phyloP scores from a whole-genome alignment of 2,329 filamentous ascomycete genomes.

The Calonectria henricotiae region DNA sequence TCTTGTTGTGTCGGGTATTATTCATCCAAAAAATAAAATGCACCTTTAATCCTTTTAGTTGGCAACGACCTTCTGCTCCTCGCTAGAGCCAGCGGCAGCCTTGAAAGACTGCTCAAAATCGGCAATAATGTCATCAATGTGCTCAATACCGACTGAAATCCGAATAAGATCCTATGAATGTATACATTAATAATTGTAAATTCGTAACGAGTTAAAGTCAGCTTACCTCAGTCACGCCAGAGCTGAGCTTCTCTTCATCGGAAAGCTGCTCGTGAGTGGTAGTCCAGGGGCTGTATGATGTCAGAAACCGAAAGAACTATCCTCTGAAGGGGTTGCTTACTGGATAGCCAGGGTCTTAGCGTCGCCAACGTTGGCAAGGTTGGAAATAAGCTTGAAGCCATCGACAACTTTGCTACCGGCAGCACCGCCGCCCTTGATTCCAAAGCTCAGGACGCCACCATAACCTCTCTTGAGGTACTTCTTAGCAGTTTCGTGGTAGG shows the following conservation, averaged over 20 bases:
- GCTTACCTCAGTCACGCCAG: slow-evolving; percentile 84
- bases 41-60: slow-evolving; percentile 14
- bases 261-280: slow-evolving; percentile 95
- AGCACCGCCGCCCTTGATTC: slow-evolving; percentile 89
- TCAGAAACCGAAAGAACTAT: slow-evolving; percentile 1
- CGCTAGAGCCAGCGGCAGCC: slow-evolving; percentile 67
- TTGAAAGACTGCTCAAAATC: slow-evolving; percentile 95
- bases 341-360: slow-evolving; percentile 96
- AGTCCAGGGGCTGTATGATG: slow-evolving; percentile 78
- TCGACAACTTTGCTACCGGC: slow-evolving; percentile 93
- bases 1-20: slow-evolving; percentile 31
- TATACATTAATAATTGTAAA: background rate
- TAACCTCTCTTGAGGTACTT: slow-evolving; percentile 89
- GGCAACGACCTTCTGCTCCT: slow-evolving; percentile 46
- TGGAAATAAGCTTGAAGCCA: slow-evolving; percentile 94
- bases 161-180: slow-evolving; percentile 83
- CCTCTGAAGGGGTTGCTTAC: slow-evolving; percentile 50
- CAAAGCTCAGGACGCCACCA: slow-evolving; percentile 93
- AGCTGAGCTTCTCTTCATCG: slow-evolving; percentile 84
- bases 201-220: too few species aligned
- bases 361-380: slow-evolving; percentile 96
- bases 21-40: slow-evolving; percentile 27
- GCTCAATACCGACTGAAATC: slow-evolving; percentile 95
- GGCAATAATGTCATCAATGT: slow-evolving; percentile 96
- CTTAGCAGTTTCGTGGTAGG: slow-evolving; percentile 85